Conservation (phyloP, 2,329 filamentous ascomycete species). For the Sporothrix globosa region DNA sequence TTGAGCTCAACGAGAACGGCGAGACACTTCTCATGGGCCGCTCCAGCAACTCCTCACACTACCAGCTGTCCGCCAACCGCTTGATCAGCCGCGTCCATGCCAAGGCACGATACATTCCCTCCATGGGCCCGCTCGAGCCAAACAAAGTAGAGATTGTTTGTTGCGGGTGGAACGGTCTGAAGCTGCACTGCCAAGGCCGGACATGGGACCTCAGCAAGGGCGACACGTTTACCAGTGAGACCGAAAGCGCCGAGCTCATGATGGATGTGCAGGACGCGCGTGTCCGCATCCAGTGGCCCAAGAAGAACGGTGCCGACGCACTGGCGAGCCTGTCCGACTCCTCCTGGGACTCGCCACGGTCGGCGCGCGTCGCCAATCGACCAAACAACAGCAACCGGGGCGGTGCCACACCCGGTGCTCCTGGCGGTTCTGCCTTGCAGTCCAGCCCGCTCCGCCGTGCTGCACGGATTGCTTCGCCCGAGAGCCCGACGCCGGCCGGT, state of each 20-base stretch:
- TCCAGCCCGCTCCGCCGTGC: conserved; percentile 63
- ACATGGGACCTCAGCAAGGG: conserved; percentile 86
- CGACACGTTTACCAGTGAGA: conserved; percentile 87
- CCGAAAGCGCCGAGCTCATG: conserved; percentile 87
- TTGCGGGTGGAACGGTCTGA: conserved; percentile 93
- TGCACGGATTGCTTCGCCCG: conserved; percentile 69
- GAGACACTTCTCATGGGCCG: conserved; percentile 85
- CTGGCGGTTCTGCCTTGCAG: conserved; percentile 50
- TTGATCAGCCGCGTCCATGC: conserved; percentile 93
- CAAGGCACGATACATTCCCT: conserved; percentile 78
- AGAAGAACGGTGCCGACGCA: conserved; percentile 48
- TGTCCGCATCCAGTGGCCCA: conserved; percentile 87
- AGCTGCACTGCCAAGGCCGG: conserved; percentile 85
- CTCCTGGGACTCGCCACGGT: conserved; percentile 67
- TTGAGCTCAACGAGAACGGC: conserved; percentile 80
- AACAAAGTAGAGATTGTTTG: conserved; percentile 87
- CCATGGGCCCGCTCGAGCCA: conserved; percentile 66
- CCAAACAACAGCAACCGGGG: conserved; percentile 35
- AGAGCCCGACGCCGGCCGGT: conserved; percentile 63
- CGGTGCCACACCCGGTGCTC: conserved; percentile 11
- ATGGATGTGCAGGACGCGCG: conserved; percentile 92
- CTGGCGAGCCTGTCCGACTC: conserved; percentile 63
- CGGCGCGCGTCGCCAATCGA: conserved; percentile 31
- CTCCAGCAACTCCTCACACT: conserved; percentile 93
- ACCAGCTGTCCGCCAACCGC: conserved; percentile 88